Evolutionary conservation across 257 asterid genomes (phyloP), one percentile per base, ranked within the genome.

Genomic region (Capsicum chinense): DNA sequence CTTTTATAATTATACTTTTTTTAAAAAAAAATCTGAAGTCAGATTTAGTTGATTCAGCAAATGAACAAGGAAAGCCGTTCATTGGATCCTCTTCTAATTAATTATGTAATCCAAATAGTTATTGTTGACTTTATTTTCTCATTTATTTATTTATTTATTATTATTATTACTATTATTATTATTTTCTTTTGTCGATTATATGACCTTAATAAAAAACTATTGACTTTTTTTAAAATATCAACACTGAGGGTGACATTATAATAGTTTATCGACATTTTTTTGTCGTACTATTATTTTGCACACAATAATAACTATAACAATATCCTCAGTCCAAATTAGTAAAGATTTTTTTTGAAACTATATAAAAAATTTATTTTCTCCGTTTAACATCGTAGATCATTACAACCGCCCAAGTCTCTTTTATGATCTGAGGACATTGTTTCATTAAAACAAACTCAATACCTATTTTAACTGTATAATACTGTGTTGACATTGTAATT

Each of bases 21-120:
- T 39, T 3, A 2, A 3, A 37, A 7, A 37, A 35, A 58, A 58
- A 68, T 15, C 14, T 68, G 3, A 68, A 68, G 78, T 68, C 14
- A 39, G 78, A 68, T 69, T 39, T 69, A 37, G 78, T 42, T 69
- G 54, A 69, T 39, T 39, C 12, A 68, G 52, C 26, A 68, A 68
- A 68, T 39, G 54, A 39, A 68, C 7, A 39, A 69, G 79, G 9
- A 16, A 69, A 69, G 6, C 35, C 57, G 44, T 39, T 69, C 79
- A 39, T 14, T 69, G 33, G 16, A 64, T 69, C 79, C n/a, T 69
- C 15, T 69, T 69, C 12, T 15, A 69, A 37, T 69, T 35, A 33
- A 67, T 70, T 70, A 16, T 15, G 73, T 33, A 6, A 66, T 44
- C 79, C 15, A 44, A 17, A 5, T n/a, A 70, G 5, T 39, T 68